Conservation (phyloP, 2,329 filamentous ascomycete species). For the Ophiostoma sp. region DNA sequence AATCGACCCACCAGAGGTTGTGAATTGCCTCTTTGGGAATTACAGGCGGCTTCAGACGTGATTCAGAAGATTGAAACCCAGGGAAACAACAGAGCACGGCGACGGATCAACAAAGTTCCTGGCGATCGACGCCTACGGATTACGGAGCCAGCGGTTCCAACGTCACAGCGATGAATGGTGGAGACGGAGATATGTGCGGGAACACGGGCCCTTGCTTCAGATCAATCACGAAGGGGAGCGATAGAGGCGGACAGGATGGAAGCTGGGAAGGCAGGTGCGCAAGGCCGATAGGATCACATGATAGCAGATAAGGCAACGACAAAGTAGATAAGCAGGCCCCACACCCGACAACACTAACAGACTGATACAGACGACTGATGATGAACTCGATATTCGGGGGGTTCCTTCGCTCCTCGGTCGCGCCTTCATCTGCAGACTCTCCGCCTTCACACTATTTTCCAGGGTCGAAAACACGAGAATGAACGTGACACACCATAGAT, state of each 20-base stretch:
- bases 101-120: conserved; percentile 6
- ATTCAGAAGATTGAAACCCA: conserved; percentile 3
- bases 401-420: conserved; percentile 5
- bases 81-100: not conserved
- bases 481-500: not conserved
- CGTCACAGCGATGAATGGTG: not conserved
- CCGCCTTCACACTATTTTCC: not conserved
- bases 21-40: conserved; percentile 2
- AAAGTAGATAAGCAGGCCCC: conserved; percentile 5
- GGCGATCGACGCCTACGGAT: not conserved
- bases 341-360: not conserved
- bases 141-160: not conserved
- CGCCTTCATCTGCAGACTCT: conserved; percentile 9
- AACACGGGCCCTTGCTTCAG: conserved; percentile 10
- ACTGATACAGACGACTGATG: conserved; percentile 10
- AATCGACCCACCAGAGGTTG: not conserved
- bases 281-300: not conserved
- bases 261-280: not conserved
- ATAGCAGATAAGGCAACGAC: not conserved
- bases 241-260: not conserved
- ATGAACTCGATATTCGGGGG: not conserved
- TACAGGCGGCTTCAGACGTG: not conserved
- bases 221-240: not conserved
- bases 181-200: conserved; percentile 10
- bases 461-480: not conserved